These are phyloP conservation scores for Favolaschia claudopus DNA, from an alignment of 768 basidiomycete genomes.

Conservation along the genomic window DNA sequence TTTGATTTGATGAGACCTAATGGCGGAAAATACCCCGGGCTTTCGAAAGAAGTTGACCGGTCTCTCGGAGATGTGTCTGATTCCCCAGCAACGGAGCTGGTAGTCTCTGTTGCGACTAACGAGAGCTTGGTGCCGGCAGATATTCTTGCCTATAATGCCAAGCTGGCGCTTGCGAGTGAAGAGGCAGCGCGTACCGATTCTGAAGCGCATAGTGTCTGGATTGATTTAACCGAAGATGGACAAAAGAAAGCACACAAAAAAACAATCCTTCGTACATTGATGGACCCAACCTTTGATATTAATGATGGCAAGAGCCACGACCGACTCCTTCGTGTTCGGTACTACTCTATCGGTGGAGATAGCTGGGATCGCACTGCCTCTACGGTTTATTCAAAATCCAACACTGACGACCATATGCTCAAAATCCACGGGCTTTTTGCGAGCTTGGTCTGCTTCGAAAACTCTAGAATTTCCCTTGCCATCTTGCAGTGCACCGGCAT, in stretches of 20 bases:
- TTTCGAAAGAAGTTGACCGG: constrained; percentile 4
- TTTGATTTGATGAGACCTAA: constrained; percentile 1
- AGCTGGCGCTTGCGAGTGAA: no score
- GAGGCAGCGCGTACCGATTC: no score
- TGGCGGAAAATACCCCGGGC: constrained; percentile 1
- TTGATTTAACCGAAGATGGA: not conserved
- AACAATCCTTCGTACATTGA: not conserved
- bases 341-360: no score
- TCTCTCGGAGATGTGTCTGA: not conserved
- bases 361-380: not conserved
- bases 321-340: no score
- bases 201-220: no score
- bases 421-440: not conserved
- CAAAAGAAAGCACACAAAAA: not conserved
- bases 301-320: not conserved
- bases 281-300: not conserved
- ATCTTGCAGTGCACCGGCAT: not conserved
- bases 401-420: no score
- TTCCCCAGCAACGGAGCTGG: not conserved
- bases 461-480: not conserved
- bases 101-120: not conserved
- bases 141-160: no score
- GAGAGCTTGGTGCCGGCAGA: not conserved
- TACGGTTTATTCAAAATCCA: not conserved
- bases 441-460: not conserved